Conservation (phyloP, 208 protist genomes). For the Trypanosoma boissoni region DNA sequence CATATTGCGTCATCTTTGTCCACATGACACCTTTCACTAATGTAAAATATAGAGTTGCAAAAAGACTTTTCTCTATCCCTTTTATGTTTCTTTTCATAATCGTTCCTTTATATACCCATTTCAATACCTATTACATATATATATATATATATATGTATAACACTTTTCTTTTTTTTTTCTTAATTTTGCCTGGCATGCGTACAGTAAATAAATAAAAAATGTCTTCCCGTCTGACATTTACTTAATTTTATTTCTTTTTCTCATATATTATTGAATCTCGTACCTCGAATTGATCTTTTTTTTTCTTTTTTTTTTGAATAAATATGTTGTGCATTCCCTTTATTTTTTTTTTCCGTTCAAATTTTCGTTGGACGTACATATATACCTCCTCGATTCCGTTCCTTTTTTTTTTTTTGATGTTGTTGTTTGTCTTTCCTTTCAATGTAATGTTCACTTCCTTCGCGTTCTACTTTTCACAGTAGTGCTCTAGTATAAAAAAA, state of each 20-base stretch:
- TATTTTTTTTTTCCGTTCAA: neutral
- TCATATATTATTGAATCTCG: too few relatives aligned
- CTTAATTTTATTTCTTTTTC: neutral
- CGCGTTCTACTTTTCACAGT: neutral
- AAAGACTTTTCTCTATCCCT: constrained; percentile 1
- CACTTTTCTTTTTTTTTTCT: constrained; percentile 2
- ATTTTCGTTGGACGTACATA: too few relatives aligned
- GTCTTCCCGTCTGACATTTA: neutral
- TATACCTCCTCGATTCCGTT: too few relatives aligned
- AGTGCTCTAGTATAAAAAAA: neutral
- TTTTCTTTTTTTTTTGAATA: neutral
- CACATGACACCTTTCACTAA: too few relatives aligned
- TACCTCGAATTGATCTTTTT: constrained; percentile 14
- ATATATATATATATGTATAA: constrained; percentile 8
- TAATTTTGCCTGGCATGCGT: neutral
- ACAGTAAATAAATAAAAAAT: neutral
- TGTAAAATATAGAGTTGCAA: neutral
- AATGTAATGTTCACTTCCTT: too few relatives aligned
- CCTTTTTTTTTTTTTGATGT: too few relatives aligned
- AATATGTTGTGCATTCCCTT: neutral
- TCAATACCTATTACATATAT: constrained; percentile 10
- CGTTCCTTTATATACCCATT: constrained; percentile 3
- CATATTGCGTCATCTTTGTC: too few relatives aligned
- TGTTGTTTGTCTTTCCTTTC: too few relatives aligned
- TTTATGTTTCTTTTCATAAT: neutral